These are phyloP conservation scores for Aspergillus sp. DNA, from an alignment of 2,329 filamentous ascomycete species.

Conservation along the genomic window DNA sequence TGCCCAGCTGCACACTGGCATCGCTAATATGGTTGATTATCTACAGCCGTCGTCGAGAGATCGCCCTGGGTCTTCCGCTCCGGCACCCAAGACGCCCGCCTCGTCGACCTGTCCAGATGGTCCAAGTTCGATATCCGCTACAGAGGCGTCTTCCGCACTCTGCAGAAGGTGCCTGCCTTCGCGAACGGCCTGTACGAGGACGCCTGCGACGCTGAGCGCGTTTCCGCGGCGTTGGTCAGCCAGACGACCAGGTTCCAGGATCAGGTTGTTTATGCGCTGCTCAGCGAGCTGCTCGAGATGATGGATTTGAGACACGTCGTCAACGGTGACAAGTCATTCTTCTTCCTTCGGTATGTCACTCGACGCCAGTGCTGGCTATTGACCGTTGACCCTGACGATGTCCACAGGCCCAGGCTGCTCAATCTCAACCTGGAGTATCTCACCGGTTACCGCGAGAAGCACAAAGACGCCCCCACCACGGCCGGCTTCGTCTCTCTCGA, in stretches of 20 bases:
- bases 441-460: constrained; percentile 16
- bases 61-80: constrained; percentile 16
- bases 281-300: constrained; percentile 14
- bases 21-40: background rate
- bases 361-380: no score
- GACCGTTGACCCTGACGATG: no score
- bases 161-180: constrained; percentile 14
- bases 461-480: constrained; percentile 13
- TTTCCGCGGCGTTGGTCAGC: constrained; percentile 3
- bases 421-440: constrained; percentile 13
- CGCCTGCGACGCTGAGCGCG: constrained; percentile 4
- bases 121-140: constrained; percentile 15
- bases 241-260: constrained; percentile 9
- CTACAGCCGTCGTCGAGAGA: constrained; percentile 10
- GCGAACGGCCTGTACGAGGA: constrained; percentile 12
- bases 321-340: constrained; percentile 3
- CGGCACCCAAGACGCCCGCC: constrained; percentile 8
- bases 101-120: constrained; percentile 13
- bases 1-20: background rate
- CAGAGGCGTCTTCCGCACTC: constrained; percentile 15
- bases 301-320: constrained; percentile 9
- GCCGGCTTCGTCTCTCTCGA: constrained; percentile 13
- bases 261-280: constrained; percentile 15
- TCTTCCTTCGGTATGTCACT: constrained; percentile 15
- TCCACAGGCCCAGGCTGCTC: constrained; percentile 11